Percentiles rank a stretch among this genome's conserved stretches.
Conservation (phyloP, 1,139 yeast species). For the Sugiyamaella castrensis region DNA sequence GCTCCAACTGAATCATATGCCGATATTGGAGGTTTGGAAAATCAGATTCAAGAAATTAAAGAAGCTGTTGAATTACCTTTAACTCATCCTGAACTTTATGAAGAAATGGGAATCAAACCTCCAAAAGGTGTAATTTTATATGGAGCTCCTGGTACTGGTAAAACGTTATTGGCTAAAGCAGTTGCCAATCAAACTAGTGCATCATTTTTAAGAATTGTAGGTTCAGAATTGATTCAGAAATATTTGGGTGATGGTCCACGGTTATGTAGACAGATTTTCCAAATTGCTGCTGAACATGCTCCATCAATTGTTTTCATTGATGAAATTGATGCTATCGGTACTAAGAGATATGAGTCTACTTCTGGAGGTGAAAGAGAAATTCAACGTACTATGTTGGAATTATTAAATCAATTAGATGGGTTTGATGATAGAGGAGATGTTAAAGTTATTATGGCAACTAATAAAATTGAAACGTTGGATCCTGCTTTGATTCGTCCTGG, state of each 20-base stretch:
- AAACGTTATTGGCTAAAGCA: conserved; percentile 93
- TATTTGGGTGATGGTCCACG: conserved; percentile 98
- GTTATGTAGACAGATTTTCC: conserved; percentile 89
- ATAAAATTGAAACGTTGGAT: conserved; percentile 90
- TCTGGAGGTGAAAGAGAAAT: conserved; percentile 98
- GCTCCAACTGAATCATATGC: conserved; percentile 97
- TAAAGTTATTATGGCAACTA: conserved; percentile 98
- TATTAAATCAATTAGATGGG: conserved; percentile 95
- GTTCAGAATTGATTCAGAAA: conserved; percentile 94
- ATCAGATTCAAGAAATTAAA: conserved; percentile 95
- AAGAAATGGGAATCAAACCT: conserved; percentile 99
- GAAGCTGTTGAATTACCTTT: conserved; percentile 97
- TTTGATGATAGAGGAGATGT: conserved; percentile 98
- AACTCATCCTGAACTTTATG: conserved; percentile 96
- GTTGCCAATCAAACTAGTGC: conserved; percentile 98
- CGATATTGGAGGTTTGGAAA: conserved; percentile 95
- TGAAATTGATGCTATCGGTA: conserved; percentile 98
- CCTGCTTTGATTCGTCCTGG: conserved; percentile 99
- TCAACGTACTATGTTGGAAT: conserved; percentile 97
- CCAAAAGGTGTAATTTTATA: conserved; percentile 98
- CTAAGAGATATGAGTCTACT: conserved; percentile 92
- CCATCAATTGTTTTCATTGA: conserved; percentile 98
- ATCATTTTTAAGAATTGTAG: conserved; percentile 92
- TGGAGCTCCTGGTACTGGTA: conserved; percentile 99
- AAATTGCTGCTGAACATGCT: conserved; percentile 95